Conservation (phyloP, 352 stramenopile genomes). For the Pythium rishiriense region DNA sequence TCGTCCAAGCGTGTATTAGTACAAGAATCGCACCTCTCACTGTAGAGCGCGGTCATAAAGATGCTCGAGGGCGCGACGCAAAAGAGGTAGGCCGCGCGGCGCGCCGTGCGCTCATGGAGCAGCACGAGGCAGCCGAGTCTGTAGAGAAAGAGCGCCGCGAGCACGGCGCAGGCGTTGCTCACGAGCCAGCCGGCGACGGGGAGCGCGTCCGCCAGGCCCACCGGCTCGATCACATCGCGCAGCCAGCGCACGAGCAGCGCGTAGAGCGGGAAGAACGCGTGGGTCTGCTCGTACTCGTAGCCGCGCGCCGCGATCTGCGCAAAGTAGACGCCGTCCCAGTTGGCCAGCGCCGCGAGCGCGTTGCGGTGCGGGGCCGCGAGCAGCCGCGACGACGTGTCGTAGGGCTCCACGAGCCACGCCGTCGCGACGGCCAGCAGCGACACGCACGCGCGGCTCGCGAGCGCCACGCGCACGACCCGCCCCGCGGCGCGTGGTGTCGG, state of each 20-base stretch:
- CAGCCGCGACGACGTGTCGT: slow-evolving; percentile 67
- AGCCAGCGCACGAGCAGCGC: slow-evolving; percentile 50
- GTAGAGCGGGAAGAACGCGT: slow-evolving; percentile 86
- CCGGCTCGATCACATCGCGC: slow-evolving; percentile 17
- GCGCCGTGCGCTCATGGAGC: slow-evolving; percentile 46
- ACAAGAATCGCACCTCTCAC: slow-evolving; percentile 53
- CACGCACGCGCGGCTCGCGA: slow-evolving; percentile 43
- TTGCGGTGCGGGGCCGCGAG: not conserved
- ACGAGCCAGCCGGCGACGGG: slow-evolving; percentile 57
- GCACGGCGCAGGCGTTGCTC: slow-evolving; percentile 75
- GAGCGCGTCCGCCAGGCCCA: slow-evolving; percentile 30
- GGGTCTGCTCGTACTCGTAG: slow-evolving; percentile 86
- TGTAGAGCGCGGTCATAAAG: slow-evolving; percentile 84
- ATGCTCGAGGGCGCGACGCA: slow-evolving; percentile 73
- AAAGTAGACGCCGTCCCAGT: slow-evolving; percentile 89
- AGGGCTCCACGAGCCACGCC: slow-evolving; percentile 47
- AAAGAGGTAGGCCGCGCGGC: slow-evolving; percentile 76
- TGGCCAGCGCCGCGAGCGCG: slow-evolving; percentile 52
- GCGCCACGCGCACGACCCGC: slow-evolving; percentile 49
- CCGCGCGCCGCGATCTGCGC: slow-evolving; percentile 64
- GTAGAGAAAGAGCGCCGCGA: slow-evolving; percentile 73
- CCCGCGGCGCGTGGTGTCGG: slow-evolving; percentile 22
- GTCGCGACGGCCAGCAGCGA: slow-evolving; percentile 51
- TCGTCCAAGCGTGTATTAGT: too few species aligned
- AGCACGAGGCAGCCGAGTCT: slow-evolving; percentile 59